Evolutionary conservation across 2,329 filamentous ascomycete genomes (phyloP), one percentile per base, ranked within the genome.

Genomic region (Aspergillus piperis): DNA sequence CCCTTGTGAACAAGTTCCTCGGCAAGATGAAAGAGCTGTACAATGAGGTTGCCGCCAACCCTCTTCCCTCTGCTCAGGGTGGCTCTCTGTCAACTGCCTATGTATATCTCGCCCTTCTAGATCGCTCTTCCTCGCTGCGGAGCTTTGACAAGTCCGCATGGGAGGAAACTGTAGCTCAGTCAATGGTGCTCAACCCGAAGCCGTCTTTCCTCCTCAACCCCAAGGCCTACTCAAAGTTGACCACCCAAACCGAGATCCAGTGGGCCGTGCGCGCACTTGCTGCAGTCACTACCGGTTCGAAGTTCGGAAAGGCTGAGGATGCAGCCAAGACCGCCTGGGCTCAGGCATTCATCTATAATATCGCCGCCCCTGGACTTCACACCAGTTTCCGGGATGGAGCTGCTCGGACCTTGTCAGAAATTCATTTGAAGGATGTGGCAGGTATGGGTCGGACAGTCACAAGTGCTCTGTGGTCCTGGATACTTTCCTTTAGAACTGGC

Each of bases 141-240:
- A 80, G 81, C 23, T 80, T 83, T 39, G 79, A 86, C 13, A 85
- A 88, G 39, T 62, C 74, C 13, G 64, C 65, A 13, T 76, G 71
- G 66, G 77, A 84, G 44, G 71, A 83, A 3, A 74, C 92, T 25
- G 74, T 84, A 23, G 84, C 87, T 53, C 87, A 91, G 67, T 86
- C 86, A 10, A 81, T 96, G 61, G 82, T 83, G 2, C 75, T 88
- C 39, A 87, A 88, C n/a, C 88, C 91, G 0, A 96, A 96, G 73
- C 88, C 90, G 13, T 96, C 94, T 0, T 95, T 96, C 73, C 80
- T 98, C 19, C 82, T 98, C 5, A 96, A 91, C 69, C 84, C 90
- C 36, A 89, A 90, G 62, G 86, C 96, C 5, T 98, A 95, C 76
- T 88, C 88, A 39, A 97, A 96, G 71, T 71, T 96, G 23, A 82